Evolutionary conservation across 805 yeast species (phyloP).

Genomic region (Cyberlindnera sargentensis): DNA sequence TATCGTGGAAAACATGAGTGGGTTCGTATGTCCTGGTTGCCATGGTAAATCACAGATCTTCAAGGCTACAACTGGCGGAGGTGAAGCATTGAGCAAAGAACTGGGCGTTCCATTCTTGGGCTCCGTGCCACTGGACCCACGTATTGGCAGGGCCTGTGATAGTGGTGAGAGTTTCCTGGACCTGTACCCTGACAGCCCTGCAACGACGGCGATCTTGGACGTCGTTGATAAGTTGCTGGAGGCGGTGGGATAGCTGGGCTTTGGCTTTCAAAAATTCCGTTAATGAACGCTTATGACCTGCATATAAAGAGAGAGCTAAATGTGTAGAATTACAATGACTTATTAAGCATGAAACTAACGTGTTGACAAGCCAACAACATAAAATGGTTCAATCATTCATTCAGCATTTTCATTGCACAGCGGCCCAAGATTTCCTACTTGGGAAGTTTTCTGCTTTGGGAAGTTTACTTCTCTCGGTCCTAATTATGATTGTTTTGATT

Average conservation of each 20-base stretch:
- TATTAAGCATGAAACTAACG: too few species aligned
- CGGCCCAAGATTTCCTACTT: too few species aligned
- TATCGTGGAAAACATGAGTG: conserved; percentile 95
- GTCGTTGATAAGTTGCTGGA: conserved; percentile 73
- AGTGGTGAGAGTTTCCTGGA: conserved; percentile 80
- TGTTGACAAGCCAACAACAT: too few species aligned
- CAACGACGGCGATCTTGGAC: conserved; percentile 74
- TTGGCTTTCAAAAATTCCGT: too few species aligned
- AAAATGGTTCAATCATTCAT: too few species aligned
- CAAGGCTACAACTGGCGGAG: conserved; percentile 97
- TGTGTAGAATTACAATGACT: too few species aligned
- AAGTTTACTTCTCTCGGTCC: too few species aligned
- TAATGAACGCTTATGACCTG: background rate
- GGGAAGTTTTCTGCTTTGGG: too few species aligned
- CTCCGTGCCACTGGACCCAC: conserved; percentile 90
- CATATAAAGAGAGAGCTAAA: background rate
- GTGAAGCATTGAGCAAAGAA: conserved; percentile 75
- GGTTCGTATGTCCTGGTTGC: conserved; percentile 95
- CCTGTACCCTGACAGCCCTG: conserved; percentile 84
- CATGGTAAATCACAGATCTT: conserved; percentile 85
- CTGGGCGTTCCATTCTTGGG: conserved; percentile 76
- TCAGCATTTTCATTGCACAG: too few species aligned
- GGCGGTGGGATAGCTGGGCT: conserved; percentile 29
- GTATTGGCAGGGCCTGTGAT: conserved; percentile 88
- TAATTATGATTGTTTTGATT: too few species aligned